Base-by-base conservation (phyloP, 345 rosid species). In the Aquilaria yunnanensis region DNA sequence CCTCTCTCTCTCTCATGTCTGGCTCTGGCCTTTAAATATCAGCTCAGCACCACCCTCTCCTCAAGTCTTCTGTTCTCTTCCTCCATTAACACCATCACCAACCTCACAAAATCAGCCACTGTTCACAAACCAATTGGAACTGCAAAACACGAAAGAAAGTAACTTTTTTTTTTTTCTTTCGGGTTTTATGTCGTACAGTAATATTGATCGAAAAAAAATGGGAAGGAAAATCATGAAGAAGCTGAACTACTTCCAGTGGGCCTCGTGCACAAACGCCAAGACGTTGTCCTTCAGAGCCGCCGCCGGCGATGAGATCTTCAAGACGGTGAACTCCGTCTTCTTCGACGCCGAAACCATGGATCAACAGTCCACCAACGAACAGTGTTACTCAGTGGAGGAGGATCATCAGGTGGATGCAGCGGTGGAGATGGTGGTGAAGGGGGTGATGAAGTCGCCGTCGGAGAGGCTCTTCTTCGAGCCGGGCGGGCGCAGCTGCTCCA, bases 381-480 rank as follows among this genome's bases (percentile, higher is more conserved):
- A 14, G 82, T 54, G 9, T 67, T 81, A 0, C 68, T 75, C 84
- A 4, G 67, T 70, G 0, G 80, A 79, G 51, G 66, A 69, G 1
- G 77, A 72, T 34, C 69, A 69, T 53, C 53, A 45, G 2, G 56
- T 54, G 6, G 50, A 65, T 0, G 71, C 73, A 6, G 81, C 65
- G 60, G 37, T 80, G 52, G 97, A 90, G 73, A 69, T 53, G 57
- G 78, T 90, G 29, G 79, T 93, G 2, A 80, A 82, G 2, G 79
- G 80, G 4, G 79, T 73, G 47, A 75, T 81, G 23, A 23, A 23
- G 23, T 23, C 23, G 23, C 23, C 23, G 73, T 81, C 92, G 0
- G 83, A 83, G 62, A 61, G 98, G 74, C 73, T 93, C 60, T 83
- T 81, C 55, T 90, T 90, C 32, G 90, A 90, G 66, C 85, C 84